Percentiles rank a stretch among this genome's conserved stretches.
These are phyloP conservation scores for Pogostemon cablin DNA, from an alignment of 257 asterid species.

Conservation along the genomic window DNA sequence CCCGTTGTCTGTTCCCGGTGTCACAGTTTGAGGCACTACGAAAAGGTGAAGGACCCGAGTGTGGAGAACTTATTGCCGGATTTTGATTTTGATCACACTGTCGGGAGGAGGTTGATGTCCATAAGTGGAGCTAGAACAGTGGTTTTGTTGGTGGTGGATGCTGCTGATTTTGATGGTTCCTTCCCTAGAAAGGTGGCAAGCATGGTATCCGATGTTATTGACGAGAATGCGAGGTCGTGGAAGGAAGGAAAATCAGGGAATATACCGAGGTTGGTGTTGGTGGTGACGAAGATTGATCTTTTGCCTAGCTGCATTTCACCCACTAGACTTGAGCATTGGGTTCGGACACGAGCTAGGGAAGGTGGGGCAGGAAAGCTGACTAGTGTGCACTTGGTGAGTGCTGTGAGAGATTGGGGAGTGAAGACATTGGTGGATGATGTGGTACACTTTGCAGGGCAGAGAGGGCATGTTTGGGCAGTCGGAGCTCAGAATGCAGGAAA, in stretches of 20 bases:
- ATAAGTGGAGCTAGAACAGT: constrained; percentile 65
- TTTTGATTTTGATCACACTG: constrained; percentile 87
- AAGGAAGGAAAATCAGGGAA: constrained; percentile 88
- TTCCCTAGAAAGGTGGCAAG: constrained; percentile 80
- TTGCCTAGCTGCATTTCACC: constrained; percentile 85
- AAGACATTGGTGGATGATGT: constrained; percentile 80
- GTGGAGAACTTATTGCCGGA: constrained; percentile 82
- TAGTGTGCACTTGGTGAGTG: constrained; percentile 84
- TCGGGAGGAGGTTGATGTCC: constrained; percentile 77
- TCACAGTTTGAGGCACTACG: constrained; percentile 73
- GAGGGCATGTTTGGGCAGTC: constrained; percentile 92
- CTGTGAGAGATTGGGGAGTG: constrained; percentile 84
- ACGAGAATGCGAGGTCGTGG: constrained; percentile 73
- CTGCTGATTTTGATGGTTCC: constrained; percentile 83
- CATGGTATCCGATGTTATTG: constrained; percentile 59
- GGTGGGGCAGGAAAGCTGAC: constrained; percentile 70
- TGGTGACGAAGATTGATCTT: constrained; percentile 83
- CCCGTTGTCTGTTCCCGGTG: constrained; percentile 85
- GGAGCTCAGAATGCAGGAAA: constrained; percentile 97
- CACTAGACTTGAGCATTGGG: constrained; percentile 85
- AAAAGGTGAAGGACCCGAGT: constrained; percentile 63
- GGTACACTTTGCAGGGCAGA: constrained; percentile 64
- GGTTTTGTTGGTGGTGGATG: constrained; percentile 83
- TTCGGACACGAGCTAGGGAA: constrained; percentile 79
- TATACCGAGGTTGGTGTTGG: constrained; percentile 71